Evolutionary conservation across 768 basidiomycete species (phyloP).

Genomic region (Pleurotus citrinopileatus): DNA sequence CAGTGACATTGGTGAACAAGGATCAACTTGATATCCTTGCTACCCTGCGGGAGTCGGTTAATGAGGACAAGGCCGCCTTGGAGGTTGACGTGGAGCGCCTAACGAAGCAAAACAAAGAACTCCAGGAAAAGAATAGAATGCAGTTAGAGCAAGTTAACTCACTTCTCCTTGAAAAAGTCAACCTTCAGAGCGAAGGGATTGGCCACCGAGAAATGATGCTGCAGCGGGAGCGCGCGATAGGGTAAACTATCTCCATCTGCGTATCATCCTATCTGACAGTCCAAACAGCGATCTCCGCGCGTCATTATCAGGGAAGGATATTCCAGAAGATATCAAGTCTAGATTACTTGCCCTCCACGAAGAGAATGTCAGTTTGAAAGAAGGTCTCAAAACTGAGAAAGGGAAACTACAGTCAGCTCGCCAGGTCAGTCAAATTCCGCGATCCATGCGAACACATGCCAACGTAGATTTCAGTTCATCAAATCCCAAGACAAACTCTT

Average conservation of each 20-base stretch:
- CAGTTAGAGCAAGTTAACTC: constrained; percentile 86
- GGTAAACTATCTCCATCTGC: constrained; percentile 37
- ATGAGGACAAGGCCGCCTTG: constrained; percentile 78
- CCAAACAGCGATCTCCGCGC: constrained; percentile 68
- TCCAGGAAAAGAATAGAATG: constrained; percentile 83
- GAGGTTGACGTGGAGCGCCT: constrained; percentile 66
- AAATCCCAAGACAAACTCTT: constrained; percentile 89
- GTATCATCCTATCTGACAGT: neutral
- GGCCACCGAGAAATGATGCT: constrained; percentile 85
- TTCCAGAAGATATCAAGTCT: constrained; percentile 81
- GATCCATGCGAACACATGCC: neutral
- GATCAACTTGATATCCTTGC: constrained; percentile 91
- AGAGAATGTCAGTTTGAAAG: constrained; percentile 69
- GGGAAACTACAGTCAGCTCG: constrained; percentile 79
- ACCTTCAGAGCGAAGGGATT: constrained; percentile 87
- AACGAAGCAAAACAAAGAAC: constrained; percentile 64
- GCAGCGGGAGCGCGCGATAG: constrained; percentile 81
- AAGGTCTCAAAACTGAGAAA: constrained; percentile 63
- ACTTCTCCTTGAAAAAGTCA: constrained; percentile 89
- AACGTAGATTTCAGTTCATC: constrained; percentile 69
- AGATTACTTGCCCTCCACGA: constrained; percentile 74
- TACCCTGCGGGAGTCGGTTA: constrained; percentile 82
- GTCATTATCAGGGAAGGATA: constrained; percentile 70
- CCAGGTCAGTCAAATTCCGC: neutral
- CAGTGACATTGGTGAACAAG: constrained; percentile 89